phyloP scores from a whole-genome alignment of 139 green algal genomes.

The Spirogloea muscicola region DNA sequence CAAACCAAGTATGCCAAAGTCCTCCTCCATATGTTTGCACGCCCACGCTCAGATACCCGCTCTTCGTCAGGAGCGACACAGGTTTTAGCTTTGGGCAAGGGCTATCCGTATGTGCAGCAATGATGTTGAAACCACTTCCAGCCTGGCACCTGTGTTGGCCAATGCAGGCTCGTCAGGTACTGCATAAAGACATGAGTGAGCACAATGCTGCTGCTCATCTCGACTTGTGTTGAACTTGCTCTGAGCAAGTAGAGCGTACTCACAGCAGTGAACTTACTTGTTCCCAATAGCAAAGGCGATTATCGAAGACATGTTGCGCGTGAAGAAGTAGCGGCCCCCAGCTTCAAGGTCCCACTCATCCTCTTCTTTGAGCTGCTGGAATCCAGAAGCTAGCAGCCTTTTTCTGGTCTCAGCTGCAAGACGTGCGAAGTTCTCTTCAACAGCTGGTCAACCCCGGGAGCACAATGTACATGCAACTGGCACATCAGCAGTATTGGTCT shows the following conservation, averaged over 20 bases:
- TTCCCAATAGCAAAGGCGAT: conserved; percentile 77
- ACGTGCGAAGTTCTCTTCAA: too few species aligned
- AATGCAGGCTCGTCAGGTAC: too few species aligned
- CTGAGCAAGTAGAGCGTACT: too few species aligned
- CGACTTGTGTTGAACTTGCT: too few species aligned
- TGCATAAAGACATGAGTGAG: too few species aligned
- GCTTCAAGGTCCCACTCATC: conserved; percentile 39
- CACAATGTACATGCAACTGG: too few species aligned
- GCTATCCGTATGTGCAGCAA: conserved; percentile 90
- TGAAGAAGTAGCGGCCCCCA: conserved; percentile 86
- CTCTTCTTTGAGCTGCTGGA: conserved; percentile 28
- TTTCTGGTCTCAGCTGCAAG: conserved; percentile 13
- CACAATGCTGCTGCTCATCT: too few species aligned
- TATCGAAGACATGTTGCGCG: conserved; percentile 86
- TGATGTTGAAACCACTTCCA: conserved; percentile 87
- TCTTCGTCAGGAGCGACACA: conserved; percentile 57
- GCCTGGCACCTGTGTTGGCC: too few species aligned
- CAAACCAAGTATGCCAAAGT: conserved; percentile 97
- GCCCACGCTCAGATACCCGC: conserved; percentile 68
- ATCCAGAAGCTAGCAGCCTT: conserved; percentile 20
- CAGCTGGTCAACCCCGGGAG: too few species aligned
- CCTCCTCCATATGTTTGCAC: conserved; percentile 93
- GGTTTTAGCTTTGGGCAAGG: conserved; percentile 62
- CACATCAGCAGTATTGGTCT: too few species aligned
- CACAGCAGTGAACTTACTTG: conserved; percentile 48